Conservation (phyloP, 371 early-diverging fungal species). For the Mortierella sp. region DNA sequence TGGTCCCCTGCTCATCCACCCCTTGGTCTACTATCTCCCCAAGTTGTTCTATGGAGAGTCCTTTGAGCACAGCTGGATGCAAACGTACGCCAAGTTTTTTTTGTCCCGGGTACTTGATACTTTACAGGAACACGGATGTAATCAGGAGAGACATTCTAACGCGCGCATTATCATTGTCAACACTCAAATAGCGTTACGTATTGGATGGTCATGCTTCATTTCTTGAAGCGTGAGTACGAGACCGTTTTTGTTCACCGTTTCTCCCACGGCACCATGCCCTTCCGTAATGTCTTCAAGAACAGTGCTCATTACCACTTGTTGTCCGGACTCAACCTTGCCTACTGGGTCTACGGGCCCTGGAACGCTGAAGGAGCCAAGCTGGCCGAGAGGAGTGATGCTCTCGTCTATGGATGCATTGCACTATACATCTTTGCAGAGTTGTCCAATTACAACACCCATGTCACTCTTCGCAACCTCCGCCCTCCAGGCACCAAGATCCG, state of each 20-base stretch:
- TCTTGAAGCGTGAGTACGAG: constrained; percentile 94
- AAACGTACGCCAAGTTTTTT: constrained; percentile 59
- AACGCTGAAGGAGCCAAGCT: constrained; percentile 67
- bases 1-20: constrained; percentile 93
- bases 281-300: constrained; percentile 94
- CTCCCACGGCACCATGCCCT: constrained; percentile 96
- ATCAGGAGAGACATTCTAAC: not conserved
- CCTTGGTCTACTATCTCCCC: constrained; percentile 84
- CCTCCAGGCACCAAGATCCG: constrained; percentile 92
- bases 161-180: not conserved
- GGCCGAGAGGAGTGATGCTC: constrained; percentile 68
- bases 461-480: constrained; percentile 92
- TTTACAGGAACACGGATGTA: not conserved
- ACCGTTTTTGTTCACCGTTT: constrained; percentile 96
- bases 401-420: constrained; percentile 70
- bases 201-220: constrained; percentile 85
- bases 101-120: not conserved
- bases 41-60: constrained; percentile 75
- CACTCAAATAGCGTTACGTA: constrained; percentile 66
- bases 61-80: constrained; percentile 80
- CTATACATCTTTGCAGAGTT: constrained; percentile 85
- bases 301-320: constrained; percentile 95
- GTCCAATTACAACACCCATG: constrained; percentile 89
- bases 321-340: constrained; percentile 91
- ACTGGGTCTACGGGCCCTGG: constrained; percentile 87